A percentile compares a stretch with the other conserved stretches of the same genome.
Conservation (phyloP, 257 asterid species). For the Solanum neorickii region DNA sequence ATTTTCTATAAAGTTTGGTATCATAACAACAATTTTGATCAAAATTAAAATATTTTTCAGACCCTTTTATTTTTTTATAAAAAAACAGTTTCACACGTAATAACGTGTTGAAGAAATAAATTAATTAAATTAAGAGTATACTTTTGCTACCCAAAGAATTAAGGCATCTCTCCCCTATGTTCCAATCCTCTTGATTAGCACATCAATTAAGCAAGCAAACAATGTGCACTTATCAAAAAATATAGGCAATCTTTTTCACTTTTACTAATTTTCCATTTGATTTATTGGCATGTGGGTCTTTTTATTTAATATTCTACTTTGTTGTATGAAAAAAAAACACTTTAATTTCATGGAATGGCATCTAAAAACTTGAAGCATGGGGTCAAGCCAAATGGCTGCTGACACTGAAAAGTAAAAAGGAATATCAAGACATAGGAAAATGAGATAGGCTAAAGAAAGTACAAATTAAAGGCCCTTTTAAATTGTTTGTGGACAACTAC, state of each 20-base stretch:
- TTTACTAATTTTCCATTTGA: not conserved
- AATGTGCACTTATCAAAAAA: not conserved
- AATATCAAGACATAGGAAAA: conserved; percentile 12
- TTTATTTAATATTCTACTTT: not conserved
- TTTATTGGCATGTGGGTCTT: not conserved
- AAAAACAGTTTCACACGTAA: not conserved
- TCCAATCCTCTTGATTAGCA: conserved; percentile 21
- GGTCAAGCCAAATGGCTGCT: conserved; percentile 30
- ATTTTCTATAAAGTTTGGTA: too few relatives aligned
- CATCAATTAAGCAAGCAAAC: conserved; percentile 10
- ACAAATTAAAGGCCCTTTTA: not conserved
- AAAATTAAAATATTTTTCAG: too few relatives aligned
- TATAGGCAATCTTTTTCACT: not conserved
- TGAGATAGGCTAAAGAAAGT: conserved; percentile 11
- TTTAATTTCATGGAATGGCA: conserved; percentile 26
- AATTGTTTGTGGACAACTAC: too few relatives aligned
- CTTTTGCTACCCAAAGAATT: not conserved
- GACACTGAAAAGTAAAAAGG: conserved; percentile 15
- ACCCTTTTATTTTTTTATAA: not conserved
- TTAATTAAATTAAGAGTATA: not conserved
- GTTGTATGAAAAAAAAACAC: not conserved
- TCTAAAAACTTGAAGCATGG: conserved; percentile 17
- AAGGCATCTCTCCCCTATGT: conserved; percentile 40
- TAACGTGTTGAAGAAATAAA: not conserved
- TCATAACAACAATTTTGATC: too few relatives aligned